phyloP scores from a whole-genome alignment of 768 basidiomycete genomes.

The Rubroboletus satanas region DNA sequence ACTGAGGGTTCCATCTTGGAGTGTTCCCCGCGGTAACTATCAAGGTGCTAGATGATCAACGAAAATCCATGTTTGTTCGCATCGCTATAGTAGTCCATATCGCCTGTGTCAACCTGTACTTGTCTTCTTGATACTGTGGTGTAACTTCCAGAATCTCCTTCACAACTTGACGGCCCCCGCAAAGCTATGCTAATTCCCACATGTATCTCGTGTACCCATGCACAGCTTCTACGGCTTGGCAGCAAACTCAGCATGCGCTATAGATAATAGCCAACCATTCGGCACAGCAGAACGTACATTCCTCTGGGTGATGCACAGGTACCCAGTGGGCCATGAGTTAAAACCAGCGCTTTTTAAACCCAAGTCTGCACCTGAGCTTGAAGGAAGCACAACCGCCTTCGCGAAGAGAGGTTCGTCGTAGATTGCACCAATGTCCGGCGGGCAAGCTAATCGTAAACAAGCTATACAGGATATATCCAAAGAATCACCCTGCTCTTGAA shows the following conservation, averaged over 20 bases:
- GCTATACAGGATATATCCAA: background rate
- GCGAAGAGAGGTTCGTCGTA: background rate
- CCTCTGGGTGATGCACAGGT: background rate
- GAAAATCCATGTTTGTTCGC: background rate
- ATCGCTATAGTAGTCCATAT: background rate
- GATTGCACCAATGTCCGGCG: background rate
- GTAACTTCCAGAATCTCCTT: background rate
- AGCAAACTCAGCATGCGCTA: background rate
- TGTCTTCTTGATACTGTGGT: background rate
- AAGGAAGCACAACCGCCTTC: background rate
- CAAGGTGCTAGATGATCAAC: background rate
- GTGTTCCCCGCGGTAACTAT: background rate
- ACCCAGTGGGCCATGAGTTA: background rate
- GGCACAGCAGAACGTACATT: background rate
- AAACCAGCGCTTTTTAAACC: too few species aligned
- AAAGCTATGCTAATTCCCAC: constrained; percentile 1
- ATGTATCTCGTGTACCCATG: background rate
- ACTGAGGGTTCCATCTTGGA: background rate
- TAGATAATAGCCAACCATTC: background rate
- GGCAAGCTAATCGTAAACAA: background rate
- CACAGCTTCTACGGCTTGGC: background rate
- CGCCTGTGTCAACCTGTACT: background rate
- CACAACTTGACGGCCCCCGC: background rate
- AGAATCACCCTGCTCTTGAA: background rate
- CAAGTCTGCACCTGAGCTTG: too few species aligned